These are phyloP conservation scores for Didymellaceae sp. DNA, from an alignment of 2,329 filamentous ascomycete species.

Conservation along the genomic window DNA sequence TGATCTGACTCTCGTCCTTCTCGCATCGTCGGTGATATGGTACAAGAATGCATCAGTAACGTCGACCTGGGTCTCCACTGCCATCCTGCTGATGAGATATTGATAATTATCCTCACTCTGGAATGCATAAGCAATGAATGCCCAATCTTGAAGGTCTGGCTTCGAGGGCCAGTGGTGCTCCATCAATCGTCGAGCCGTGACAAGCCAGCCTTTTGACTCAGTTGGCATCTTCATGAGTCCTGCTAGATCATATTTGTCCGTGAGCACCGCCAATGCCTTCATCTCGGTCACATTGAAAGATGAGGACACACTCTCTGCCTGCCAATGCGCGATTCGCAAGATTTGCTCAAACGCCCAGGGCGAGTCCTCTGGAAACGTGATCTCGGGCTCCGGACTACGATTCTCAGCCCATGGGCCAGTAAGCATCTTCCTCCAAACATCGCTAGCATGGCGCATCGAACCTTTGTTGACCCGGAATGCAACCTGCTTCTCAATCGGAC, in stretches of 20 bases:
- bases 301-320: background rate
- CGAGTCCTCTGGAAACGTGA: constrained; percentile 10
- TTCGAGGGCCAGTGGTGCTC: background rate
- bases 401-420: constrained; percentile 10
- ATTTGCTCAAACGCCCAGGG: background rate
- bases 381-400: background rate
- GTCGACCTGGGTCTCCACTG: background rate
- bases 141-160: background rate
- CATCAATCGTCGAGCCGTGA: background rate
- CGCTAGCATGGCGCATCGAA: constrained; percentile 7
- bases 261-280: background rate
- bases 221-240: background rate
- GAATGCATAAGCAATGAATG: background rate
- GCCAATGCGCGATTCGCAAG: constrained; percentile 7
- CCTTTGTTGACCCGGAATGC: constrained; percentile 8
- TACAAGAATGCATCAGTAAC: background rate
- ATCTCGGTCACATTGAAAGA: background rate
- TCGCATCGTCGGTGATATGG: background rate
- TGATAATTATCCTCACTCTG: background rate
- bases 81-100: background rate
- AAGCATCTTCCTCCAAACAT: constrained; percentile 13
- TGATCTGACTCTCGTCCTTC: background rate
- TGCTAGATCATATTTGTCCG: constrained; percentile 3
- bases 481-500: background rate
- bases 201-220: background rate